phyloP scores from a whole-genome alignment of 805 yeast species.

The Metschnikowia gelsemii region DNA sequence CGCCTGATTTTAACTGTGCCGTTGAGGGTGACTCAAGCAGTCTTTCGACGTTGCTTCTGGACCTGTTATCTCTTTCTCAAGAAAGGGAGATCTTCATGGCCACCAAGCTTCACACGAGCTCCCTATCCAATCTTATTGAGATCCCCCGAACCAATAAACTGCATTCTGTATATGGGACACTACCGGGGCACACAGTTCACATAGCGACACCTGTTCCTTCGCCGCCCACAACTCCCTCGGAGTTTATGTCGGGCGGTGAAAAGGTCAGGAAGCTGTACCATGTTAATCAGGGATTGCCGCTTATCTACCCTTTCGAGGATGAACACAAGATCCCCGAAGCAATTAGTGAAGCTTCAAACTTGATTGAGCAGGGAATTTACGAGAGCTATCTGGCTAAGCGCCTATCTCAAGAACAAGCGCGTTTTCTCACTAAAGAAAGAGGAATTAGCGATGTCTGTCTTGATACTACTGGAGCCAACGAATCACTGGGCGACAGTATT shows the following conservation, averaged over 20 bases:
- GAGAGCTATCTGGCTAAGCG: conserved; percentile 70
- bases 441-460: conserved; percentile 39
- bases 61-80: conserved; percentile 3
- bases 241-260: conserved; percentile 47
- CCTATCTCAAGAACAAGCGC: conserved; percentile 67
- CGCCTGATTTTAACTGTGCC: background rate
- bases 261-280: conserved; percentile 58
- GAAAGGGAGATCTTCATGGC: conserved; percentile 30
- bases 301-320: conserved; percentile 54
- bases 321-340: conserved; percentile 57
- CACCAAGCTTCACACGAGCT: conserved; percentile 45
- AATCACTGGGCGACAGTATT: conserved; percentile 21
- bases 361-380: conserved; percentile 59
- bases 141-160: conserved; percentile 53
- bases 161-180: conserved; percentile 42
- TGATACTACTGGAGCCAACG: conserved; percentile 24
- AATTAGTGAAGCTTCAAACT: conserved; percentile 72
- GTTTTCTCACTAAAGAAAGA: conserved; percentile 70
- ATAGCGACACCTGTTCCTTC: conserved; percentile 89
- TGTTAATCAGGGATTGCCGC: conserved; percentile 65
- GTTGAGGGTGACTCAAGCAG: conserved; percentile 5
- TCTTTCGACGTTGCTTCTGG: conserved; percentile 32
- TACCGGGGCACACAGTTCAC: conserved; percentile 59
- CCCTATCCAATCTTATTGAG: conserved; percentile 59
- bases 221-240: conserved; percentile 54